Evolutionary conservation across 495 filamentous ascomycete species (phyloP).

Genomic region (Xylaria cubensis): DNA sequence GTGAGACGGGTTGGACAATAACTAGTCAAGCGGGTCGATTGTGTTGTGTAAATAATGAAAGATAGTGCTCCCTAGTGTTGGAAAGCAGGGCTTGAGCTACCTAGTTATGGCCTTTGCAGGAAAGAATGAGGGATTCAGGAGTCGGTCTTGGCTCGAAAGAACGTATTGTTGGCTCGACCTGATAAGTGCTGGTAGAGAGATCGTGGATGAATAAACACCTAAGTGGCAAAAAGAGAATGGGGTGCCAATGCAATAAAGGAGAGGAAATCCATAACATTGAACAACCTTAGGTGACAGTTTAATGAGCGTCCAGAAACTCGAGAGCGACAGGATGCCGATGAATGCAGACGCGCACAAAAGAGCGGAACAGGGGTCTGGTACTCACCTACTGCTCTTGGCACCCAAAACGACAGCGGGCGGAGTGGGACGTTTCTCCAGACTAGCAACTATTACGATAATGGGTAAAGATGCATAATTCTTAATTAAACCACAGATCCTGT

Average conservation of each 20-base stretch:
- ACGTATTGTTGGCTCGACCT: constrained; percentile 6
- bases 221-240: constrained; percentile 9
- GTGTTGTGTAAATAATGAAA: background rate
- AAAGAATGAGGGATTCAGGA: constrained; percentile 15
- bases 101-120: background rate
- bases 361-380: constrained; percentile 8
- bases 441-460: background rate
- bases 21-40: background rate
- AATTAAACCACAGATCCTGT: constrained; percentile 2
- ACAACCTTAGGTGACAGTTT: constrained; percentile 21
- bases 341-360: constrained; percentile 17
- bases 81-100: background rate
- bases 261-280: background rate
- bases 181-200: background rate
- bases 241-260: constrained; percentile 20
- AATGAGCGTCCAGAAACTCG: constrained; percentile 20
- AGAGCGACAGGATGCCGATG: constrained; percentile 10
- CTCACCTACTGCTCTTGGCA: constrained; percentile 17
- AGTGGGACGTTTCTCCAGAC: background rate
- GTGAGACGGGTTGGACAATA: constrained; percentile 12
- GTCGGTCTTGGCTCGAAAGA: constrained; percentile 7
- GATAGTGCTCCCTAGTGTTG: background rate
- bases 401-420: background rate
- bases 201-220: constrained; percentile 4
- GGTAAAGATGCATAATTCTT: background rate